Percentiles rank a stretch among this genome's conserved stretches.
Conservation (phyloP, 148 eudicot genomes). For the Rhododendron ovatum region DNA sequence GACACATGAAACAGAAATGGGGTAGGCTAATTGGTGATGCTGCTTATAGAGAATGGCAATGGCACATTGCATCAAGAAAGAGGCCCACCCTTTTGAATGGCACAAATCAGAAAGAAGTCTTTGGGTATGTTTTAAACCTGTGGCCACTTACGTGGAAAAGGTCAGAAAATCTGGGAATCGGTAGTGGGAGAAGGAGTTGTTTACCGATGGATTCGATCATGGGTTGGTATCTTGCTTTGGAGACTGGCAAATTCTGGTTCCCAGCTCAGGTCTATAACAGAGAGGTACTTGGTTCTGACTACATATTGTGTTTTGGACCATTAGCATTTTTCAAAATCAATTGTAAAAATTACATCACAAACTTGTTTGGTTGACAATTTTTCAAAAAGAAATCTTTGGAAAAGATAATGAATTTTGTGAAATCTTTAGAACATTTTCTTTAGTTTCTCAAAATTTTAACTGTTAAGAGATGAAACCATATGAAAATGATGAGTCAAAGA, state of each 20-base stretch:
- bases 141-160: slow-evolving; percentile 34
- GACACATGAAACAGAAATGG: slow-evolving; percentile 74
- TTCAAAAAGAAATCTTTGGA: not conserved
- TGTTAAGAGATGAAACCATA: not conserved
- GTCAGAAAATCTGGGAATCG: slow-evolving; percentile 18
- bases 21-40: slow-evolving; percentile 57
- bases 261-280: slow-evolving; percentile 92
- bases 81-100: slow-evolving; percentile 17
- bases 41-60: slow-evolving; percentile 59
- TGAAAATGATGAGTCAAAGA: not conserved
- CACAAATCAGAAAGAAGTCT: slow-evolving; percentile 17
- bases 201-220: slow-evolving; percentile 56
- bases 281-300: slow-evolving; percentile 46
- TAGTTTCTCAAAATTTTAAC: not conserved
- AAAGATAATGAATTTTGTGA: not conserved
- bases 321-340: not conserved
- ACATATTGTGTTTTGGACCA: not conserved
- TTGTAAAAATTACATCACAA: not conserved
- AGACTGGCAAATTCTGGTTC: slow-evolving; percentile 78
- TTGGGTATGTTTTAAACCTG: slow-evolving; percentile 22
- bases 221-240: slow-evolving; percentile 66
- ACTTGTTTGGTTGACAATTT: not conserved
- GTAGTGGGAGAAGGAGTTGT: slow-evolving; percentile 15
- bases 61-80: slow-evolving; percentile 33
- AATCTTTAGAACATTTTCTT: not conserved